A percentile compares a stretch with the other conserved stretches of the same genome.
Conservation (phyloP, 768 basidiomycete genomes). For the Amanita brunnescens region DNA sequence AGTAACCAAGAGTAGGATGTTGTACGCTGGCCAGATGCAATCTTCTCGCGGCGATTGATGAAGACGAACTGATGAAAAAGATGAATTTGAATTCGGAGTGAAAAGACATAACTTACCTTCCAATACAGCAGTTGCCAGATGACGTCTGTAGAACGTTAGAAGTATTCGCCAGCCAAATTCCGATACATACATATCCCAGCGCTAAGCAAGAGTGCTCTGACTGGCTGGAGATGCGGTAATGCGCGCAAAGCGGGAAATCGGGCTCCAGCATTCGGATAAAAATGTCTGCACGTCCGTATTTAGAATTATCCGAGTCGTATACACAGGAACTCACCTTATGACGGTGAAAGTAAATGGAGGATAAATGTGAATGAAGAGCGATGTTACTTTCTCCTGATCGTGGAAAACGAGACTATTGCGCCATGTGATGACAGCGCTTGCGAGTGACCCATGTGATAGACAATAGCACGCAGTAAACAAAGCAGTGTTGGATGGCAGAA, state of each 20-base stretch:
- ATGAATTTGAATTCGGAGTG: constrained; percentile 6
- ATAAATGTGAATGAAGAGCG: constrained; percentile 92
- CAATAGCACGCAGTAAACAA: constrained; percentile 92
- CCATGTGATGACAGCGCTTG: constrained; percentile 96
- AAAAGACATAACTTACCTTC: constrained; percentile 45
- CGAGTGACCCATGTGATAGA: constrained; percentile 83
- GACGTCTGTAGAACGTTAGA: constrained; percentile 47
- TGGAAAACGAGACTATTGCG: constrained; percentile 98
- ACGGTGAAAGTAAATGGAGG: constrained; percentile 86
- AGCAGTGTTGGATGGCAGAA: constrained; percentile 65
- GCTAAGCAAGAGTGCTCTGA: constrained; percentile 67
- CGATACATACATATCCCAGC: constrained; percentile 69
- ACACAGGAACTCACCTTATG: constrained; percentile 52
- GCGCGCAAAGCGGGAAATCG: constrained; percentile 81
- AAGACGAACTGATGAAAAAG: constrained; percentile 57
- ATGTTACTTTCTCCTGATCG: constrained; percentile 92
- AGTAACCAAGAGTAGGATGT: constrained; percentile 87
- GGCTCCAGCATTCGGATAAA: constrained; percentile 68
- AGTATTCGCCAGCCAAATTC: not conserved
- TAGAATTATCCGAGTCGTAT: not conserved
- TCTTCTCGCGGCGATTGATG: constrained; percentile 81
- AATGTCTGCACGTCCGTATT: constrained; percentile 50
- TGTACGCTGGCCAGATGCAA: constrained; percentile 83
- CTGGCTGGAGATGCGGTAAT: constrained; percentile 63
- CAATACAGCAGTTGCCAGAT: constrained; percentile 93